phyloP scores from a whole-genome alignment of 345 rosid species.

The Salix koriyanagi region DNA sequence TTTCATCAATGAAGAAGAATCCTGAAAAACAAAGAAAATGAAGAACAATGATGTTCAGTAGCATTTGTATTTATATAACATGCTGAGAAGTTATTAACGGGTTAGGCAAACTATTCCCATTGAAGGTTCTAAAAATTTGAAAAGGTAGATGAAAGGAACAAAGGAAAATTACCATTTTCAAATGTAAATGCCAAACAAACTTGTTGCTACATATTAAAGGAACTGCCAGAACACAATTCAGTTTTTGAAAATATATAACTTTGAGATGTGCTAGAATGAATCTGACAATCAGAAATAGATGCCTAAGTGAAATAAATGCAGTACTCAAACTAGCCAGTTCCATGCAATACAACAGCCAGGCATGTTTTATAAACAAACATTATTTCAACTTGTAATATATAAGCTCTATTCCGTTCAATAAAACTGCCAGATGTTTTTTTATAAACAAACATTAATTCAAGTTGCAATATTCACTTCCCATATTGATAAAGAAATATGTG shows the following conservation, averaged over 20 bases:
- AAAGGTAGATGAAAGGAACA: background rate
- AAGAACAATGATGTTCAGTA: background rate
- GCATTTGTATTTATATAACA: background rate
- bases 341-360: too few species aligned
- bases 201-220: background rate
- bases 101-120: background rate
- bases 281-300: background rate
- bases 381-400: background rate
- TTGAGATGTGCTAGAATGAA: background rate
- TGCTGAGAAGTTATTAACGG: background rate
- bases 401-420: background rate
- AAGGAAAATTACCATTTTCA: background rate
- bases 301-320: background rate
- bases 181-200: background rate
- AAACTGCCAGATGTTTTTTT: too few species aligned
- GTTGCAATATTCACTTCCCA: background rate
- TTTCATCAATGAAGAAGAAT: slow-evolving; percentile 51
- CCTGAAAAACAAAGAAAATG: slow-evolving; percentile 30
- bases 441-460: too few species aligned
- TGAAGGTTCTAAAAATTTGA: background rate
- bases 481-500: background rate
- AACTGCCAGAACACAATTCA: background rate
- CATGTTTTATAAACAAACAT: too few species aligned
- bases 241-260: background rate
- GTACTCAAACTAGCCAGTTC: too few species aligned